Evolutionary conservation across 306 rosid genomes (phyloP), one percentile per base, ranked within the genome.

Genomic region (Gynostemma pentaphyllum): DNA sequence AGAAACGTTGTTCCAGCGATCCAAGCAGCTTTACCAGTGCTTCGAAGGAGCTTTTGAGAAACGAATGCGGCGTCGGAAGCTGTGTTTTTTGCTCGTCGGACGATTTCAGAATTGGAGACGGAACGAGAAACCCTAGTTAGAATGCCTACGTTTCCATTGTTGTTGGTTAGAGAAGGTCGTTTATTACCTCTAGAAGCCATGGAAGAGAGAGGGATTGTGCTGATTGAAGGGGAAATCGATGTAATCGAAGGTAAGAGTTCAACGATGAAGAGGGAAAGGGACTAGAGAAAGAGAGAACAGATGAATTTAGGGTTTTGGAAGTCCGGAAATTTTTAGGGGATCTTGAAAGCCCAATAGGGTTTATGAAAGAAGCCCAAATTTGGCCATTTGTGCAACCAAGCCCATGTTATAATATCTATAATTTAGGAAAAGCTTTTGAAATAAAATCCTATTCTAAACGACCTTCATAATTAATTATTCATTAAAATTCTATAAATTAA

Each of bases 1-100:
- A 83, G 83, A 63, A 91, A 83, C 28, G 89, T 79, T 50, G 96
- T 91, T 39, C 96, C 96, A 54, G 87, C 83, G 71, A 91, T 85
- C 96, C 98, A 91, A 0, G 96, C 95, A 12, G 95, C 98, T 67
- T 79, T 91, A 4, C 96, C 96, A 46, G 96, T 91, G 82, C 92
- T 87, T 46, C 71, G 77, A 52, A 87, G 68, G 22, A 91, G 96
- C 82, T 85, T 80, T 54, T 74, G 76, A 1, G 86, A 28, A 24
- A 88, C 83, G 66, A 77, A 44, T 10, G 80, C 69, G 34, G 53
- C 23, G 11, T 62, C 40, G 1, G 66, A 60, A 39, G 48, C 48
- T 10, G 34, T 32, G 47, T 16, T 28, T 59, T 37, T 60, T 45
- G 32, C 10, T 36, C 37, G 19, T 13, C 32, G 13, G 21, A 27